phyloP scores from a whole-genome alignment of 129 eudicot genomes.

The Lonicera japonica region DNA sequence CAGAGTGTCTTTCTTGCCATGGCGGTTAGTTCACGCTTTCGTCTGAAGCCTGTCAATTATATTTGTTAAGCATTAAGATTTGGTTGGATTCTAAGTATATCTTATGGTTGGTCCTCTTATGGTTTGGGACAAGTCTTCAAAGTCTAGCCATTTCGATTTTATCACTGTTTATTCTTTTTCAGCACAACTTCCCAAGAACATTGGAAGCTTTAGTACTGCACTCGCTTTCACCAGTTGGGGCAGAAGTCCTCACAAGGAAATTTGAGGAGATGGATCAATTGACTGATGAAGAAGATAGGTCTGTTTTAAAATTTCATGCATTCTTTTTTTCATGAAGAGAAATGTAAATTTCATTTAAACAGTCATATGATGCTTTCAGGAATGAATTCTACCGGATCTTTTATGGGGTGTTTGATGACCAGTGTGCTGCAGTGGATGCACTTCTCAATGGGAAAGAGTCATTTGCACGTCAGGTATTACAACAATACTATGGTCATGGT shows the following conservation, averaged over 20 bases:
- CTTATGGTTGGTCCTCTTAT: not conserved
- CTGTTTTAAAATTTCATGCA: conserved; percentile 11
- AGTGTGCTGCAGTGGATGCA: conserved; percentile 70
- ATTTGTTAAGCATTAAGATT: not conserved
- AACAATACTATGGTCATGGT: not conserved
- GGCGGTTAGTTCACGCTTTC: conserved; percentile 60
- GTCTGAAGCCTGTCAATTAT: not conserved
- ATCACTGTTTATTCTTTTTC: conserved; percentile 17
- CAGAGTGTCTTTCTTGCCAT: conserved; percentile 63
- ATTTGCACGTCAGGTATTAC: conserved; percentile 72
- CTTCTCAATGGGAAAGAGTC: conserved; percentile 85
- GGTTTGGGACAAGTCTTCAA: not conserved
- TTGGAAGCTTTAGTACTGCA: conserved; percentile 78
- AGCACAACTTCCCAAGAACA: conserved; percentile 94
- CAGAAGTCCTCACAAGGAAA: conserved; percentile 90
- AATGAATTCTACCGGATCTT: conserved; percentile 60
- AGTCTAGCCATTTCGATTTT: not conserved
- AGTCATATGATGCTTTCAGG: conserved; percentile 35
- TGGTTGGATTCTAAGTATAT: not conserved
- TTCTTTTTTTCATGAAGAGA: not conserved
- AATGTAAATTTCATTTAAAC: not conserved
- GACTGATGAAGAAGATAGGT: conserved; percentile 61
- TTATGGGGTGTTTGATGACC: conserved; percentile 82
- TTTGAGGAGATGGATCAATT: conserved; percentile 83
- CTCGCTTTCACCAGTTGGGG: conserved; percentile 85